Evolutionary conservation across 2,329 filamentous ascomycete genomes (phyloP), one percentile per base, ranked within the genome.

Genomic region (Ascochyta pisi): DNA sequence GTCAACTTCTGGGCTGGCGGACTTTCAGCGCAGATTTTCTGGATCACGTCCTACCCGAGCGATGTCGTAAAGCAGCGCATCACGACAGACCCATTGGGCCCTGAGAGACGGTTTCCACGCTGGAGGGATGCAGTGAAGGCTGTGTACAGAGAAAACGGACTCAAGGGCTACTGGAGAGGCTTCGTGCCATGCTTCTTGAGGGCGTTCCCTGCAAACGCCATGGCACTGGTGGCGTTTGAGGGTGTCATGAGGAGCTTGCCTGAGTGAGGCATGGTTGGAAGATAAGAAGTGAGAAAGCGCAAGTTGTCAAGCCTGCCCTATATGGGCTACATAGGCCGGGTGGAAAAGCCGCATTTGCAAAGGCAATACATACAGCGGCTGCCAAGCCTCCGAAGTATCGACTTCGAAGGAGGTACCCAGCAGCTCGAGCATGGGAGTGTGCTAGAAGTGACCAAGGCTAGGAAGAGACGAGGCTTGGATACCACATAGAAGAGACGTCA

Each of bases 1-100:
- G 83, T 98, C 70, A 98, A 98, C 74, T 99, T 99, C 80, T 98
- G 94, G 94, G 94, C 95, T 0, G 95, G 95, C 3, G 95, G 95
- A 0, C 79, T 98, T 47, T 93, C 89, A 43, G 95, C 95, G 0
- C 95, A 99, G 80, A 79, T 96, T 15, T 99, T 97, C 73, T 99
- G 95, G 95, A 76, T 96, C 39, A 91, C 90, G 16, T 91, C 89
- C 62, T 98, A 98, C 73, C 94, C 95, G 1, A 90, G 87, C 43
- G 94, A 98, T 73, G 91, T 97, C 22, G 88, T 98, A 51, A 98
- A 98, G 83, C 94, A 98, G 81, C 84, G 92, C 29, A 89, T 99
- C 73, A 98, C 99, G 95, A 97, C 94, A 13, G 95, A 98, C 77
- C 87, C 91, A 4, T 79, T 98, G 48, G 93, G 89, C 1, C 49